phyloP scores from a whole-genome alignment of 805 yeast genomes.

The Suhomyces sp. region DNA sequence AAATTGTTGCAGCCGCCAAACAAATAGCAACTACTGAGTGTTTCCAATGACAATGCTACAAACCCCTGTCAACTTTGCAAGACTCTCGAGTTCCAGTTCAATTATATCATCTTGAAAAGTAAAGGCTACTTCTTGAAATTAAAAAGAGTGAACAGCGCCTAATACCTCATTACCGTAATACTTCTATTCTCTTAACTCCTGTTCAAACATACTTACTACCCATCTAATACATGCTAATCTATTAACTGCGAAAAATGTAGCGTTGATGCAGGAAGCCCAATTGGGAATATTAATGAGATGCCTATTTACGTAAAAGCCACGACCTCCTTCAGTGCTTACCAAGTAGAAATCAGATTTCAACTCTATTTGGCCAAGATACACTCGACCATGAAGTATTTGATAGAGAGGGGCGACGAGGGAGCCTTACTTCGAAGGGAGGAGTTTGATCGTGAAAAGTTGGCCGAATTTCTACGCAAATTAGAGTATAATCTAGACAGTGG shows the following conservation, averaged over 20 bases:
- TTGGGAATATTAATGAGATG: not conserved
- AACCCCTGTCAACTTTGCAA: not conserved
- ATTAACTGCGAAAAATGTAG: not conserved
- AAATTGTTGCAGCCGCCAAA: not conserved
- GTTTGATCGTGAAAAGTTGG: conserved; percentile 1
- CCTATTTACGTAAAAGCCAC: not conserved
- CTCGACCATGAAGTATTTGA: not conserved
- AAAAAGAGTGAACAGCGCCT: not conserved
- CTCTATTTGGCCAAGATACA: not conserved
- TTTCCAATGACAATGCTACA: not conserved
- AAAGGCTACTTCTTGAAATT: not conserved
- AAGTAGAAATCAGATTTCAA: not conserved
- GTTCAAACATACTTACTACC: not conserved
- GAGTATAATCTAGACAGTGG: conserved; percentile 5
- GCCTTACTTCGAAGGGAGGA: not conserved
- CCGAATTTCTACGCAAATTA: conserved; percentile 6
- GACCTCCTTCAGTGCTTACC: not conserved
- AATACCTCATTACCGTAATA: not conserved
- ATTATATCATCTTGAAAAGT: not conserved
- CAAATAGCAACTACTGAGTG: not conserved
- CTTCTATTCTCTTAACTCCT: not conserved
- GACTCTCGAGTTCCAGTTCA: not conserved
- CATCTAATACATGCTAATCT: not conserved
- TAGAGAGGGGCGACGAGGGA: not conserved
- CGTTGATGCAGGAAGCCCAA: not conserved